A percentile compares a stretch with the other conserved stretches of the same genome.
Evolutionary conservation across 2,329 filamentous ascomycete species (phyloP).

Genomic region (Elsinoe necatrix): DNA sequence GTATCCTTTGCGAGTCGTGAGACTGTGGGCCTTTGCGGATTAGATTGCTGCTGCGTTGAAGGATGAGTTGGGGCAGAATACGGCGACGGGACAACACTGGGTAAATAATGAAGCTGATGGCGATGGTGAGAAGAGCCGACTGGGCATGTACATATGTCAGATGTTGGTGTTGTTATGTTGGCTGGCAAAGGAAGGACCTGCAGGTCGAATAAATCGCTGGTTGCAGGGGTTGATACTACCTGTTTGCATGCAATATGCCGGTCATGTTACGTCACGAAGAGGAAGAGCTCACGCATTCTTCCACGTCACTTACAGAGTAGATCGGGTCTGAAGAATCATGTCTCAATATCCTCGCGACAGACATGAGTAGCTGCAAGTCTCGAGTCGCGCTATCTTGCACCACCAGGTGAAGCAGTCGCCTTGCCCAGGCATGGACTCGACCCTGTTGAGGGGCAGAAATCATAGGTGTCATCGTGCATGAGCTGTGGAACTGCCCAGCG

Average conservation of each 20-base stretch:
- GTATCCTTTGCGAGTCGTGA: constrained; percentile 8
- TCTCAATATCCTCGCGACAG: neutral
- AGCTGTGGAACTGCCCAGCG: neutral
- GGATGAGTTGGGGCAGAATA: neutral
- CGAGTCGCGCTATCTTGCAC: constrained; percentile 3
- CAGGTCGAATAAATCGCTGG: neutral
- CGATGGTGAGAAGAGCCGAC: neutral
- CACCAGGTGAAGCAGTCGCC: neutral
- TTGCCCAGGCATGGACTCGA: neutral
- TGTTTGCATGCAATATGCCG: constrained; percentile 1
- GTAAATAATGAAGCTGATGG: neutral
- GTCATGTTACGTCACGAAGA: constrained; percentile 13
- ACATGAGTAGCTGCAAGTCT: neutral
- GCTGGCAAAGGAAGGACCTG: neutral
- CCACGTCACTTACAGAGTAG: neutral
- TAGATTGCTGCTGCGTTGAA: neutral
- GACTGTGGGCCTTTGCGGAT: neutral
- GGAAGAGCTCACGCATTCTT: neutral
- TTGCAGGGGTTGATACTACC: neutral
- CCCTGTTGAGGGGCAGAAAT: neutral
- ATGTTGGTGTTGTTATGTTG: neutral
- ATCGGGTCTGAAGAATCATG: neutral
- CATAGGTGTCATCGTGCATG: neutral
- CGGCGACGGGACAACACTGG: neutral
- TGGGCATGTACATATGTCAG: constrained; percentile 1